phyloP scores from a whole-genome alignment of 176 grass and related monocot species.

The Phoenix roebelenii region DNA sequence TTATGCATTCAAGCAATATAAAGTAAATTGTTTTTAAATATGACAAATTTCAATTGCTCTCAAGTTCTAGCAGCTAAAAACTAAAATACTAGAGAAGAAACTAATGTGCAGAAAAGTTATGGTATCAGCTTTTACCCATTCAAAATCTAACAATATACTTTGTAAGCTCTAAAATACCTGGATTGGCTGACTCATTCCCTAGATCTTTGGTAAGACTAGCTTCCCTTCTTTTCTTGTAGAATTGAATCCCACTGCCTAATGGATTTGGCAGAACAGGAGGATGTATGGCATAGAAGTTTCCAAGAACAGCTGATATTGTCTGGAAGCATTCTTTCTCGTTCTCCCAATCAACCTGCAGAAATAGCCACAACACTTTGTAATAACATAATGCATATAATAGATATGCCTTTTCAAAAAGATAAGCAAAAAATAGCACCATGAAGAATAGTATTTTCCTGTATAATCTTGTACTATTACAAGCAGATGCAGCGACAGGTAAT shows the following conservation, averaged over 20 bases:
- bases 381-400: too few species aligned
- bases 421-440: too few species aligned
- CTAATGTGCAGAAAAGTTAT: not conserved
- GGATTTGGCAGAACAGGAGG: constrained; percentile 95
- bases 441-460: too few species aligned
- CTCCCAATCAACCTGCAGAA: constrained; percentile 58
- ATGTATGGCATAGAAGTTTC: constrained; percentile 89
- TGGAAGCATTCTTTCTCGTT: constrained; percentile 87
- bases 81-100: too few species aligned
- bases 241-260: constrained; percentile 53
- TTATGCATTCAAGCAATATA: too few species aligned
- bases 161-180: constrained; percentile 25
- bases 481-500: too few species aligned
- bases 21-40: too few species aligned
- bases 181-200: constrained; percentile 8
- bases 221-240: constrained; percentile 75
- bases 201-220: not conserved
- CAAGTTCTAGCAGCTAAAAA: too few species aligned
- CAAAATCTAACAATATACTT: constrained; percentile 5
- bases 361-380: too few species aligned
- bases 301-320: constrained; percentile 62
- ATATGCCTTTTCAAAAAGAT: too few species aligned
- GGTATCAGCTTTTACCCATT: not conserved
- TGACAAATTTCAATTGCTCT: too few species aligned
- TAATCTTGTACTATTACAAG: too few species aligned